Evolutionary conservation across 2,329 filamentous ascomycete species (phyloP).

Genomic region (Penicillium sp.): DNA sequence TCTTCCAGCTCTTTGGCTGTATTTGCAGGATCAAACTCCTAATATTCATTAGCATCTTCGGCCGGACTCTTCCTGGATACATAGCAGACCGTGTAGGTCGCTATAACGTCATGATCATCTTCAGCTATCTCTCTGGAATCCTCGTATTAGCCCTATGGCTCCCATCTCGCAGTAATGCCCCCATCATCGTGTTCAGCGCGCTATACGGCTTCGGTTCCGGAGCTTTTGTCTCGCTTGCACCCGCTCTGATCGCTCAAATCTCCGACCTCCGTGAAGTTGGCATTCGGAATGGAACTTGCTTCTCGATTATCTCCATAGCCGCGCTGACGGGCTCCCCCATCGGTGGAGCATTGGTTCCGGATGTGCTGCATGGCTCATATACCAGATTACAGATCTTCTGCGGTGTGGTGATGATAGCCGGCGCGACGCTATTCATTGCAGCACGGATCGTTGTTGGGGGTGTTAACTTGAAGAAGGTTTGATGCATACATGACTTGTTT

Average conservation of each 20-base stretch:
- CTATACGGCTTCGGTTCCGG: constrained; percentile 73
- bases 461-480: constrained; percentile 29
- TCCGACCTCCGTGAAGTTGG: constrained; percentile 72
- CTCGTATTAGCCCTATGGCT: constrained; percentile 59
- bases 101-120: constrained; percentile 53
- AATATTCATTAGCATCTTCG: constrained; percentile 32
- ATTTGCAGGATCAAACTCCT: neutral
- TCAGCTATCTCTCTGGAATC: constrained; percentile 40
- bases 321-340: constrained; percentile 57
- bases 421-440: constrained; percentile 26
- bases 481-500: neutral
- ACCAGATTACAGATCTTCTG: constrained; percentile 31
- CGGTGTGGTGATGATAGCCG: constrained; percentile 32
- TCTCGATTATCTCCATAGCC: constrained; percentile 65
- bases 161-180: constrained; percentile 56
- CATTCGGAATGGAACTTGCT: constrained; percentile 67
- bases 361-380: constrained; percentile 31
- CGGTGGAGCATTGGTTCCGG: constrained; percentile 32
- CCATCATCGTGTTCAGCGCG: constrained; percentile 67
- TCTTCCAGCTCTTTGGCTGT: neutral
- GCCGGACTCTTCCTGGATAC: constrained; percentile 38
- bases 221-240: constrained; percentile 65
- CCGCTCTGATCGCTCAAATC: constrained; percentile 71
- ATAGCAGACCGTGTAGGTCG: constrained; percentile 35
- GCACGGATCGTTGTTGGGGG: constrained; percentile 31